A percentile compares a stretch with the other conserved stretches of the same genome.
phyloP scores from a whole-genome alignment of 805 yeast genomes.

The Candida corydali region DNA sequence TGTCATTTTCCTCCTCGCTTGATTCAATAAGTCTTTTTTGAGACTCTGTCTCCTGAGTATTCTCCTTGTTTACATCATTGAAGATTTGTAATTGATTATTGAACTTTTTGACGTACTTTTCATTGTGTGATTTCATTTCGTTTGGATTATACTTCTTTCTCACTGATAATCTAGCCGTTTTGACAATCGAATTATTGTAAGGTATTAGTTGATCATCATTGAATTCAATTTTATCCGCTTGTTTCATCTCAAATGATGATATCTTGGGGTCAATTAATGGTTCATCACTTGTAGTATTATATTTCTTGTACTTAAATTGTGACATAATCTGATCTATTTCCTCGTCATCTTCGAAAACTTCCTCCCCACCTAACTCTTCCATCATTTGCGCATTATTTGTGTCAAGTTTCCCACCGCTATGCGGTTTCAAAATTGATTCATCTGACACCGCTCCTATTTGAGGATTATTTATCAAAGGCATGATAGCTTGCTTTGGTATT shows the following conservation, averaged over 20 bases:
- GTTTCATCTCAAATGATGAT: background rate
- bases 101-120: slow-evolving; percentile 15
- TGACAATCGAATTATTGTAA: background rate
- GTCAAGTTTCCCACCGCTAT: background rate
- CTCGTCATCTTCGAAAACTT: slow-evolving; percentile 16
- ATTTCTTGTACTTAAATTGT: slow-evolving; percentile 27
- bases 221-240: background rate
- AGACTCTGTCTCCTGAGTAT: too few relatives aligned
- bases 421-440: slow-evolving; percentile 8
- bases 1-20: background rate
- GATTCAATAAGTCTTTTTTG: background rate
- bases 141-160: slow-evolving; percentile 18
- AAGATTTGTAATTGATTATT: slow-evolving; percentile 8
- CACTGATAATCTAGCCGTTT: slow-evolving; percentile 17
- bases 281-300: slow-evolving; percentile 9
- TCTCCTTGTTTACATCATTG: background rate
- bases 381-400: slow-evolving; percentile 10
- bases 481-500: slow-evolving; percentile 23
- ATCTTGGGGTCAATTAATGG: background rate
- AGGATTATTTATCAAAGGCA: slow-evolving; percentile 13
- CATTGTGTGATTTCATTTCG: slow-evolving; percentile 15
- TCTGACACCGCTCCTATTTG: slow-evolving; percentile 10
- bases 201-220: background rate
- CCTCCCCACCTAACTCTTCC: slow-evolving; percentile 15
- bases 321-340: slow-evolving; percentile 23